Evolutionary conservation across 768 basidiomycete species (phyloP).

Genomic region (Xerocomellus chrysenteron): DNA sequence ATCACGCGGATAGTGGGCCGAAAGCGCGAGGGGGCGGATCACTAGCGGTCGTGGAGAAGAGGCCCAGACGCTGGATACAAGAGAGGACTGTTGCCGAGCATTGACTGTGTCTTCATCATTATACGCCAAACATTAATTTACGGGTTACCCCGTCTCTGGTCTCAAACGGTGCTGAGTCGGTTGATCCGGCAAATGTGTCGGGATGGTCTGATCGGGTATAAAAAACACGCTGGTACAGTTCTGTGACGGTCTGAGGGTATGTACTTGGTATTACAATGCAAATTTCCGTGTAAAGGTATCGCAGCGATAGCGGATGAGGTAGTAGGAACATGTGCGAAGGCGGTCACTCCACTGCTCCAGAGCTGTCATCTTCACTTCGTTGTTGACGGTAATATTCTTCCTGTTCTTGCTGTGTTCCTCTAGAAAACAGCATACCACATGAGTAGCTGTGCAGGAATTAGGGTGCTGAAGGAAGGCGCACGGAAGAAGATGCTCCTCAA

Average conservation of each 20-base stretch:
- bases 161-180: background rate
- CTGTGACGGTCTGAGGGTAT: constrained; percentile 21
- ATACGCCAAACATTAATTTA: constrained; percentile 1
- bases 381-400: constrained; percentile 53
- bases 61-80: constrained; percentile 79
- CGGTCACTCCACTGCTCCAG: constrained; percentile 17
- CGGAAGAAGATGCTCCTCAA: constrained; percentile 71
- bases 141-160: background rate
- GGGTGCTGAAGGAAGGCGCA: constrained; percentile 15
- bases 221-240: constrained; percentile 23
- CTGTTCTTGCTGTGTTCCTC: constrained; percentile 63
- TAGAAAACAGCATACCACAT: constrained; percentile 27
- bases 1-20: constrained; percentile 56
- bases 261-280: constrained; percentile 30
- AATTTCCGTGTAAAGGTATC: constrained; percentile 28
- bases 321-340: constrained; percentile 9
- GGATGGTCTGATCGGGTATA: constrained; percentile 15
- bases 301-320: constrained; percentile 7
- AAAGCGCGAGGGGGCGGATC: constrained; percentile 24
- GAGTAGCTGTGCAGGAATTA: constrained; percentile 16
- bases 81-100: constrained; percentile 44
- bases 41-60: constrained; percentile 53
- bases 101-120: constrained; percentile 6
- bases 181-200: background rate
- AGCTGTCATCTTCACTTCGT: constrained; percentile 19